phyloP scores from a whole-genome alignment of 2,329 filamentous ascomycete genomes.

The Helotiales sp. region DNA sequence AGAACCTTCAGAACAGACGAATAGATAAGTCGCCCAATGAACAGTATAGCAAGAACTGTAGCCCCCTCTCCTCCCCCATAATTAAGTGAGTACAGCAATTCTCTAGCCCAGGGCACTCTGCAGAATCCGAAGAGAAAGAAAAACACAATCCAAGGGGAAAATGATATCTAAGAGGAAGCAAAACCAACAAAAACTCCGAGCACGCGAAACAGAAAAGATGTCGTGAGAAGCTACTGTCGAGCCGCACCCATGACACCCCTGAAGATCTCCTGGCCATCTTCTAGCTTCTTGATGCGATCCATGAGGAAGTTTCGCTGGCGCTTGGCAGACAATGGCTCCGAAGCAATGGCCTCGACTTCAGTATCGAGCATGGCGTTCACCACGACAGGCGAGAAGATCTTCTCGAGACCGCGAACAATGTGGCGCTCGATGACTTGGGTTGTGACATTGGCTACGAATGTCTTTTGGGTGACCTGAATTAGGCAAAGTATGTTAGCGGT shows the following conservation, averaged over 20 bases:
- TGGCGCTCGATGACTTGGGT: slow-evolving; percentile 45
- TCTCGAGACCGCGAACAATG: slow-evolving; percentile 39
- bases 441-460: slow-evolving; percentile 44
- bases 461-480: slow-evolving; percentile 41
- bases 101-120: too few relatives aligned
- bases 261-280: slow-evolving; percentile 40
- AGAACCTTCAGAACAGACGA: too few relatives aligned
- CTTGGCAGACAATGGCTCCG: slow-evolving; percentile 35
- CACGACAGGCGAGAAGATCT: slow-evolving; percentile 40
- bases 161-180: too few relatives aligned
- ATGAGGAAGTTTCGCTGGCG: slow-evolving; percentile 35
- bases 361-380: slow-evolving; percentile 33
- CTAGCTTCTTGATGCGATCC: slow-evolving; percentile 39
- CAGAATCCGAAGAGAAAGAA: too few relatives aligned
- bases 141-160: too few relatives aligned
- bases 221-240: too few relatives aligned
- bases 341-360: slow-evolving; percentile 38
- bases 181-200: too few relatives aligned
- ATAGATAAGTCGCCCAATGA: too few relatives aligned
- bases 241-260: slow-evolving; percentile 30
- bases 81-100: too few relatives aligned
- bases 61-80: too few relatives aligned
- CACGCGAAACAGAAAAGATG: too few relatives aligned
- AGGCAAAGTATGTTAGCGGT: not conserved
- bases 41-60: too few relatives aligned